These are phyloP conservation scores for Flammula alnicola DNA, from an alignment of 1,284 basidiomycete genomes.

Conservation along the genomic window DNA sequence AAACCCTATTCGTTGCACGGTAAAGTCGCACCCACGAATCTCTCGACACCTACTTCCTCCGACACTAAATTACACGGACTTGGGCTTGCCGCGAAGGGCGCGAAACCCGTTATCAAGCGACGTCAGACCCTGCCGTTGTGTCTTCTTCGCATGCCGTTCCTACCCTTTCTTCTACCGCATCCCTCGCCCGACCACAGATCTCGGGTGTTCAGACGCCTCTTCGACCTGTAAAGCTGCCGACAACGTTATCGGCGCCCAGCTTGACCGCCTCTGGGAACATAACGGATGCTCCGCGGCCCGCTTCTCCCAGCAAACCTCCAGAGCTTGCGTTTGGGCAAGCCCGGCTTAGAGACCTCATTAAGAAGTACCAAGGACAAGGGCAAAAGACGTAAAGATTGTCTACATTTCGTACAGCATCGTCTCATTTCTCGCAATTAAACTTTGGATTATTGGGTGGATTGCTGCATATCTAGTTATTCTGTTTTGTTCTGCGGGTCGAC, in stretches of 20 bases:
- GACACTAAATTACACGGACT: constrained; percentile 25
- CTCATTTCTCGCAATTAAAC: neutral
- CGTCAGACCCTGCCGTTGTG: constrained; percentile 66
- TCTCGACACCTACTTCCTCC: constrained; percentile 27
- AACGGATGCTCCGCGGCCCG: constrained; percentile 13
- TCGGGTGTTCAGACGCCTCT: constrained; percentile 6
- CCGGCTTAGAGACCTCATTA: constrained; percentile 74
- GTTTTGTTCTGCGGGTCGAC: constrained; percentile 10
- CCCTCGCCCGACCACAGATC: constrained; percentile 56
- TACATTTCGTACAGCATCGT: neutral
- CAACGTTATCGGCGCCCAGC: constrained; percentile 10
- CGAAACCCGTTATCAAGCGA: constrained; percentile 47
- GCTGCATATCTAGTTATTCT: neutral
- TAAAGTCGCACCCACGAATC: constrained; percentile 15
- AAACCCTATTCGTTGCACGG: constrained; percentile 16
- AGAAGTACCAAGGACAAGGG: constrained; percentile 65
- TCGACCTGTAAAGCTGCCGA: constrained; percentile 15
- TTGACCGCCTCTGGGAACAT: constrained; percentile 14
- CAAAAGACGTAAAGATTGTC: constrained; percentile 18
- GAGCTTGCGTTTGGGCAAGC: constrained; percentile 77
- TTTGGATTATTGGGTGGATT: neutral
- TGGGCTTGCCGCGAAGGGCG: constrained; percentile 28
- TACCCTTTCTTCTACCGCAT: constrained; percentile 72
- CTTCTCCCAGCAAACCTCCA: constrained; percentile 32
- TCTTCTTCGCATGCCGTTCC: constrained; percentile 74